Conservation (phyloP, 805 yeast species). For the Metahyphopichia silvanorum region DNA sequence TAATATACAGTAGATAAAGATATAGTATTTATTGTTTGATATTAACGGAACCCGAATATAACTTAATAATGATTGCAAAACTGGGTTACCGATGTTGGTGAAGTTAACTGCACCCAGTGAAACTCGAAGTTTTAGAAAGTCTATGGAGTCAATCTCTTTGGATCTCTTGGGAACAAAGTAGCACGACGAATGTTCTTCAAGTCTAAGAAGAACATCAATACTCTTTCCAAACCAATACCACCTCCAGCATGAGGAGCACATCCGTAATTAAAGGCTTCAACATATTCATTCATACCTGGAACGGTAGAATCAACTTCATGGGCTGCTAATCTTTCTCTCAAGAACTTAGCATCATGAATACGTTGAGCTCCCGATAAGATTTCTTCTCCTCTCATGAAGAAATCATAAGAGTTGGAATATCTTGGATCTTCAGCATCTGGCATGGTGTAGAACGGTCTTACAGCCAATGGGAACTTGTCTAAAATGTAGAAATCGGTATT, state of each 20-base stretch:
- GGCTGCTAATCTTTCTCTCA: slow-evolving; percentile 74
- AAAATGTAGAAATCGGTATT: slow-evolving; percentile 97
- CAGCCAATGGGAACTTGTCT: slow-evolving; percentile 96
- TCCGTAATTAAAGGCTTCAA: slow-evolving; percentile 89
- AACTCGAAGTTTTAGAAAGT: too few species aligned
- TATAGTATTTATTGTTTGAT: too few species aligned
- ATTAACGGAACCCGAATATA: background rate
- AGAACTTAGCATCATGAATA: slow-evolving; percentile 86
- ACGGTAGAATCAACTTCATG: slow-evolving; percentile 79
- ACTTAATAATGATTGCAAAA: too few species aligned
- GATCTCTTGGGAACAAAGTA: slow-evolving; percentile 99
- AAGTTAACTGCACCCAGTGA: too few species aligned
- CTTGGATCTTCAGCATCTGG: slow-evolving; percentile 90
- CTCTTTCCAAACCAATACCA: slow-evolving; percentile 99
- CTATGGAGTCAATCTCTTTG: slow-evolving; percentile 85
- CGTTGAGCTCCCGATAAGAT: slow-evolving; percentile 99
- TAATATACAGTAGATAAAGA: too few species aligned
- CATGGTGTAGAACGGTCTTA: slow-evolving; percentile 99
- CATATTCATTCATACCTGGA: slow-evolving; percentile 86
- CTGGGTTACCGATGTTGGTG: too few species aligned
- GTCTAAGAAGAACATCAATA: slow-evolving; percentile 96
- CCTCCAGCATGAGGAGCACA: slow-evolving; percentile 99
- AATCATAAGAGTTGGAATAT: slow-evolving; percentile 96
- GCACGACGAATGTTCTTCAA: slow-evolving; percentile 98
- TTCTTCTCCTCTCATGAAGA: slow-evolving; percentile 99